Evolutionary conservation across 2,329 filamentous ascomycete species (phyloP).

Genomic region (Magnaporthiopsis incrustans): DNA sequence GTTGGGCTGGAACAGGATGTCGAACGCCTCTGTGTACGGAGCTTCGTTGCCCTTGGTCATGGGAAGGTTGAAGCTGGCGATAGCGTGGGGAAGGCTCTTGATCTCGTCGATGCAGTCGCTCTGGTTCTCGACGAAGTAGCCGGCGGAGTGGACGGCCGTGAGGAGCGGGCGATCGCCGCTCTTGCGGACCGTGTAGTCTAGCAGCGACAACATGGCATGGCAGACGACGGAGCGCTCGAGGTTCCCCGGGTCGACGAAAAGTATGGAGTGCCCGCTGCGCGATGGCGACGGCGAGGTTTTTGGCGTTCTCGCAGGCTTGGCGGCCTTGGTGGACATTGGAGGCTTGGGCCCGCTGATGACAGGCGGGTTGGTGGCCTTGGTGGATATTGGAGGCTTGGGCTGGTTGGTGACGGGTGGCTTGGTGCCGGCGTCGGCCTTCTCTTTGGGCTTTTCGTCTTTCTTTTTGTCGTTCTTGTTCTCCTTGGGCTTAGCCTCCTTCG

Average conservation of each 20-base stretch:
- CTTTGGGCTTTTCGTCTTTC: neutral
- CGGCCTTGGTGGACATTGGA: too few relatives aligned
- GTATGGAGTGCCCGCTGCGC: neutral
- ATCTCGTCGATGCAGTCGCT: slow-evolving; percentile 3
- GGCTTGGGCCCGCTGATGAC: too few relatives aligned
- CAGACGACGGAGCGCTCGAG: neutral
- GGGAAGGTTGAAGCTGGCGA: neutral
- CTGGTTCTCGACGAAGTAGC: neutral
- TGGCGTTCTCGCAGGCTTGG: neutral
- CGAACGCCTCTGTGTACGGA: neutral
- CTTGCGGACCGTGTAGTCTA: neutral
- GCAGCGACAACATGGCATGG: neutral
- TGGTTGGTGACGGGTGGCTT: neutral
- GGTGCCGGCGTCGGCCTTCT: neutral
- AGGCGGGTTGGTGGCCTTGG: too few relatives aligned
- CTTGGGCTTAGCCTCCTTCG: neutral
- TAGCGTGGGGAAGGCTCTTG: neutral
- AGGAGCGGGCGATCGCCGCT: neutral
- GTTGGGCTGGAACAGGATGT: neutral
- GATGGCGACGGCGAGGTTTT: neutral
- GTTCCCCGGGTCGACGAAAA: slow-evolving; percentile 4
- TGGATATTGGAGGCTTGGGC: too few relatives aligned
- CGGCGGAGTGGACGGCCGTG: neutral
- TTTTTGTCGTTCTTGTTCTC: neutral
- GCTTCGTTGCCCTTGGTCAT: neutral